These are phyloP conservation scores for Penicillium tannophilum DNA, from an alignment of 495 filamentous ascomycete species.

Conservation along the genomic window DNA sequence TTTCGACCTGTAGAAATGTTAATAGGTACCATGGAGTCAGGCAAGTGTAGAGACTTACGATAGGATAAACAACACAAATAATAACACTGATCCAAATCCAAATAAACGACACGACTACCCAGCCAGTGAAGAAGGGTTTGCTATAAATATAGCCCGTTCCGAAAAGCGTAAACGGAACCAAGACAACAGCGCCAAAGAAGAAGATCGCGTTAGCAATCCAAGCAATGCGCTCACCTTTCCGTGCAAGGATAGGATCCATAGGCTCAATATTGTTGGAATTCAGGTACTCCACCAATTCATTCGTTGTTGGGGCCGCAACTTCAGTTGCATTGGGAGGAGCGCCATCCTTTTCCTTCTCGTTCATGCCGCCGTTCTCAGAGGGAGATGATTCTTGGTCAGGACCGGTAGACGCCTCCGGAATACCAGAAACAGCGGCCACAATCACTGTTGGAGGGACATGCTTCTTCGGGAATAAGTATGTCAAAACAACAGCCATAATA, in stretches of 20 bases:
- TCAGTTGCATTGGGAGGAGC: not conserved
- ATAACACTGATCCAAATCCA: slow-evolving; percentile 43
- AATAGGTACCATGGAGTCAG: not conserved
- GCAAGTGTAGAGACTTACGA: slow-evolving; percentile 22
- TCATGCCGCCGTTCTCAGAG: not conserved
- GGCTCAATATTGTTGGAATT: slow-evolving; percentile 18
- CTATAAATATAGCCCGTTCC: slow-evolving; percentile 39
- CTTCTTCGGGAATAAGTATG: slow-evolving; percentile 13
- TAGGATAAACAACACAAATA: slow-evolving; percentile 46
- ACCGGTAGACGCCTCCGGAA: not conserved
- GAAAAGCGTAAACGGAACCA: slow-evolving; percentile 46
- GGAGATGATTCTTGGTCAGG: not conserved
- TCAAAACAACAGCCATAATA: slow-evolving; percentile 29
- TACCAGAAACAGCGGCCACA: not conserved
- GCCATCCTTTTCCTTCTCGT: not conserved
- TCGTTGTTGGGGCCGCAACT: not conserved
- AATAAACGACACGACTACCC: slow-evolving; percentile 47
- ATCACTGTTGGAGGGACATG: not conserved
- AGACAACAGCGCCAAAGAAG: slow-evolving; percentile 35
- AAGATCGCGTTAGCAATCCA: slow-evolving; percentile 31
- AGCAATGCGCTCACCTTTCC: slow-evolving; percentile 30
- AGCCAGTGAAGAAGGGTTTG: slow-evolving; percentile 41
- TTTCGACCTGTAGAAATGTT: slow-evolving; percentile 29
- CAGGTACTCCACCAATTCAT: slow-evolving; percentile 42
- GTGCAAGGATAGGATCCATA: slow-evolving; percentile 30